Evolutionary conservation across 1,139 yeast species (phyloP), one percentile per base, ranked within the genome.

Genomic region (Yamadazyma diospyri): DNA sequence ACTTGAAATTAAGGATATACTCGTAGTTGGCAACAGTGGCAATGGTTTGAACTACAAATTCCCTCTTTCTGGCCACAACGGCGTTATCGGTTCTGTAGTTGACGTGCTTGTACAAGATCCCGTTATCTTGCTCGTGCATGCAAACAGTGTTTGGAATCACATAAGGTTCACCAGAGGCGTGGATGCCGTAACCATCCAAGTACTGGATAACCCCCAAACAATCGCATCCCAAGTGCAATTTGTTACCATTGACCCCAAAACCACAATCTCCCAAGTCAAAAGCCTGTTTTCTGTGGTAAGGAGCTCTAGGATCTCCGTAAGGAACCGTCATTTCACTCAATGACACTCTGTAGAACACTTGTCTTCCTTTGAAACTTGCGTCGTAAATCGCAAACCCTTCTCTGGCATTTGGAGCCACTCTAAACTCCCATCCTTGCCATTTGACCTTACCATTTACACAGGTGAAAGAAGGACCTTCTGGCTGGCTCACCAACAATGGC

Each of bases 381-480:
- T 86, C 89, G 55, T 84, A 84, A 32, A 86, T 53, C 26, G 81
- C 94, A 48, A 83, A 72, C 46, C 95, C 95, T 64, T 86, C 95
- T 69, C 95, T 81, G 33, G 77, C 79, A 48, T 78, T 78, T 40
- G 85, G 69, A 30, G 81, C 74, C 25, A 82, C 85, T 57, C 86
- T 72, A 66, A 86, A 84, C 55, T 80, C 83, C 95, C 95, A 86
- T 34, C 86, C 92, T 64, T 84, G 94, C 96, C 95, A 86, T 40
- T 69, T 62, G 43, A 86, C 76, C 57, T 78, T 79, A 33, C 72
- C 61, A 11, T 75, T 68, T 31, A 78, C 60, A 16, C 13, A 34
- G n/a, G 69, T 48, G 62, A 82, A 86, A 1, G 92, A 81, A 14
- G 94, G 83, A 41, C 95, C 95, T 50, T 86, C 94, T 33, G 95